Evolutionary conservation across 2,329 filamentous ascomycete species (phyloP).

Genomic region (Chrysoporthe cubensis): DNA sequence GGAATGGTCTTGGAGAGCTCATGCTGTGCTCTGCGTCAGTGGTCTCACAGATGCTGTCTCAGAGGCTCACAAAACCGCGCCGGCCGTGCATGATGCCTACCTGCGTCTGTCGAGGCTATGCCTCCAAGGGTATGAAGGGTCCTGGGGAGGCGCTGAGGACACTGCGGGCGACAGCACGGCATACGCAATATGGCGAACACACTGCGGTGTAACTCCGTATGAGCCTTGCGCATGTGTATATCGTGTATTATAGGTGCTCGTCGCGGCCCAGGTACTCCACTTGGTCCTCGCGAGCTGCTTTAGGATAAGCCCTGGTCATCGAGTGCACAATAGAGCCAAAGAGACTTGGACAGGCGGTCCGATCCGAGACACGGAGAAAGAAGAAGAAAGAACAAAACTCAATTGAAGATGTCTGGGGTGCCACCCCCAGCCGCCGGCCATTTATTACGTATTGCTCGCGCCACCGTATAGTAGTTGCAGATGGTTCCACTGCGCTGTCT

Average conservation of each 20-base stretch:
- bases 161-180: neutral
- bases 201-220: neutral
- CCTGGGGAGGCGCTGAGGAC: neutral
- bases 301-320: neutral
- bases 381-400: neutral
- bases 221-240: neutral
- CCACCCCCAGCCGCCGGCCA: too few species aligned
- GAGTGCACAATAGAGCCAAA: neutral
- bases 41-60: neutral
- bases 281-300: neutral
- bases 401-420: neutral
- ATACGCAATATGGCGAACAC: neutral
- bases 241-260: neutral
- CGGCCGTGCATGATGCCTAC: too few species aligned
- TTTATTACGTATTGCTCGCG: neutral
- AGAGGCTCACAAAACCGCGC: neutral
- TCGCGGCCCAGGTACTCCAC: neutral
- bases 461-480: neutral
- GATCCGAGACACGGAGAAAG: slow-evolving; percentile 6
- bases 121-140: too few species aligned
- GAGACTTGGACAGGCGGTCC: neutral
- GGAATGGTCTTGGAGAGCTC: neutral
- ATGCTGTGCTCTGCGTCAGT: neutral
- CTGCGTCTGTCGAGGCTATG: too few species aligned
- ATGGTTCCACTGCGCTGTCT: neutral